Base-by-base conservation (phyloP, 495 filamentous ascomycete species). In the Cudoniella acicularis region DNA sequence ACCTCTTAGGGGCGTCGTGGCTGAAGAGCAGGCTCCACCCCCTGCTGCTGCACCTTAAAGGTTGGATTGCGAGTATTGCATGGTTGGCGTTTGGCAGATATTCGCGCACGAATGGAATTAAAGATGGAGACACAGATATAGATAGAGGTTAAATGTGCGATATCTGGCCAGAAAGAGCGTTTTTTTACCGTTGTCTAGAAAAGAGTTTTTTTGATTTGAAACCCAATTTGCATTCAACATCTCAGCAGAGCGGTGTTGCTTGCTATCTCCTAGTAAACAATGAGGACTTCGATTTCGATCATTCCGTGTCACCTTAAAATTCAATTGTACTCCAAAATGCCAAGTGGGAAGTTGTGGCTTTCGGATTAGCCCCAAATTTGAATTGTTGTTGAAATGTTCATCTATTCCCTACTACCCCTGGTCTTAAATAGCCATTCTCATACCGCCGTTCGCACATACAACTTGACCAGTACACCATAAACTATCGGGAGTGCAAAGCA, bases 371-470 rank as follows among this genome's bases (percentile, higher is more conserved):
- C 9, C 22, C 36, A n/a, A 9, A 46, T 10, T 3, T 41, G 16
- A 18, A 43, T 2, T 43, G 21, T 16, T 9, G 36, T 41, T 8
- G 16, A 41, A 41, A 41, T 8, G 16, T 9, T 8, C 36, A n/a
- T 41, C 36, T 41, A 25, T 24, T 20, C 1, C 49, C 47, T 3
- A n/a, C 18, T 24, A 42, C 9, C 10, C 8, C 10, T 25, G 3
- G 22, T 21, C 23, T 60, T 47, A 65, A 2, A 62, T 62, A 4
- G 42, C 68, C 72, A 87, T 82, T 58, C 76, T 77, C 82, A 94
- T 87, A 4, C 91, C 91, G 1, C 91, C 91, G 69, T 95, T 95
- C n/a, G 89, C 89, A 71, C 87, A 89, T 1, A 96, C 82, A 47
- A 95, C 87, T 67, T 86, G 87, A 1, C 92, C 92, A 0, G 92